Evolutionary conservation across 2,329 filamentous ascomycete genomes (phyloP), one percentile per base, ranked within the genome.

Genomic region (Sarocladium brachiariae): DNA sequence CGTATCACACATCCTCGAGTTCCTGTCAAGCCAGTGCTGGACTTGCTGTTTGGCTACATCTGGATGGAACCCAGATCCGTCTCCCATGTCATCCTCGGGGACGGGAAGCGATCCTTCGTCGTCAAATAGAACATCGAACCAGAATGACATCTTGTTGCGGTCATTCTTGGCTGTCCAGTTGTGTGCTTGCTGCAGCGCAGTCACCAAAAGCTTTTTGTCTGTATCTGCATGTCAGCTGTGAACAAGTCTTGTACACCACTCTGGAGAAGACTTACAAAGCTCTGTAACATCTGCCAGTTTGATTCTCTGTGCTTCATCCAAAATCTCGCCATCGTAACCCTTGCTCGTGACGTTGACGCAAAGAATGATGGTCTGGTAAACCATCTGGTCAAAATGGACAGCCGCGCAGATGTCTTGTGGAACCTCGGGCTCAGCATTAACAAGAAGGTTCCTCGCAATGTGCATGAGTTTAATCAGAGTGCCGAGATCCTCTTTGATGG

Each of bases 101-200:
- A 71, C 70, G 8, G 70, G 70, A 25, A 70, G 65, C 2, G 66
- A 67, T 6, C 69, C 70, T 25, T 76, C 73, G 25, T 80, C 79
- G 50, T 85, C 81, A 50, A 84, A 84, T 7, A 86, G 66, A 24
- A 84, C 78, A 50, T 81, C 78, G 51, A 78, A 79, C 81, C 82
- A 86, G 53, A 86, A 85, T 0, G 77, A 74, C 80, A 84, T 85
- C 61, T 86, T 86, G 63, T 84, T 84, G 31, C 82, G 70, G 58
- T 85, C 81, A 57, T 85, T 82, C 54, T 83, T 83, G 51, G 81
- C 81, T 1, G 80, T 83, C 80, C 82, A 84, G 61, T 86, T 86
- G 56, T 85, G 81, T 2, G 80, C 78, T 61, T 85, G 81, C 58
- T 86, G 82, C 11, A 86, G 65, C 2, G 78, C 80, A 0, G 81